A percentile compares a stretch with the other conserved stretches of the same genome.
These are phyloP conservation scores for Bremia lactucae DNA, from an alignment of 352 stramenopile genomes.

Conservation along the genomic window DNA sequence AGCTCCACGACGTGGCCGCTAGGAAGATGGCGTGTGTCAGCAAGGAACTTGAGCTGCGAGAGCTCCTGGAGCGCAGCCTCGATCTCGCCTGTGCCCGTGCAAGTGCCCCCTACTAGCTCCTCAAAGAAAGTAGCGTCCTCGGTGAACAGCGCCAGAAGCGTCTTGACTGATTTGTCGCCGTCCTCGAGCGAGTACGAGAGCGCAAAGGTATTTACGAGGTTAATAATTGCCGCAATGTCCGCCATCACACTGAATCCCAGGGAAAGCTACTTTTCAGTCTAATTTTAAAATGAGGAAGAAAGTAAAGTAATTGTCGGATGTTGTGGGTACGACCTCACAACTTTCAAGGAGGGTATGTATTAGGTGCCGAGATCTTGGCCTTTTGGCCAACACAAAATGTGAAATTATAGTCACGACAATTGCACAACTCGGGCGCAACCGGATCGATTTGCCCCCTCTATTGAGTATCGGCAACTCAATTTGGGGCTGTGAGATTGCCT, in stretches of 20 bases:
- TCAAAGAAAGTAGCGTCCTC: conserved; percentile 64
- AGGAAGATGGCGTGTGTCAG: conserved; percentile 70
- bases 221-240: conserved; percentile 66
- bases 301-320: neutral
- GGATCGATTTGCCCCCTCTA: too few relatives aligned
- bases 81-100: conserved; percentile 56
- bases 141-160: conserved; percentile 58
- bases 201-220: conserved; percentile 79
- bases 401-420: neutral
- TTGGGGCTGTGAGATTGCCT: too few relatives aligned
- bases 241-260: conserved; percentile 35
- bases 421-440: too few relatives aligned
- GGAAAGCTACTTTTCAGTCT: conserved; percentile 15
- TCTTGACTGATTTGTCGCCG: conserved; percentile 52
- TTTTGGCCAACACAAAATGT: too few relatives aligned
- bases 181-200: conserved; percentile 71
- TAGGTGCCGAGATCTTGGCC: too few relatives aligned
- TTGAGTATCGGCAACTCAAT: too few relatives aligned
- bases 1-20: conserved; percentile 73
- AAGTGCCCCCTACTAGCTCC: conserved; percentile 60
- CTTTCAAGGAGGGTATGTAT: too few relatives aligned
- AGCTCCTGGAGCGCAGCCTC: conserved; percentile 60
- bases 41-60: conserved; percentile 64
- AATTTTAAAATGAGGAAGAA: conserved; percentile 18
- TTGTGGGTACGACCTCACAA: conserved; percentile 10